Base-by-base conservation (phyloP, 108 stramenopile genomes). In the Conticribra guillardii region DNA sequence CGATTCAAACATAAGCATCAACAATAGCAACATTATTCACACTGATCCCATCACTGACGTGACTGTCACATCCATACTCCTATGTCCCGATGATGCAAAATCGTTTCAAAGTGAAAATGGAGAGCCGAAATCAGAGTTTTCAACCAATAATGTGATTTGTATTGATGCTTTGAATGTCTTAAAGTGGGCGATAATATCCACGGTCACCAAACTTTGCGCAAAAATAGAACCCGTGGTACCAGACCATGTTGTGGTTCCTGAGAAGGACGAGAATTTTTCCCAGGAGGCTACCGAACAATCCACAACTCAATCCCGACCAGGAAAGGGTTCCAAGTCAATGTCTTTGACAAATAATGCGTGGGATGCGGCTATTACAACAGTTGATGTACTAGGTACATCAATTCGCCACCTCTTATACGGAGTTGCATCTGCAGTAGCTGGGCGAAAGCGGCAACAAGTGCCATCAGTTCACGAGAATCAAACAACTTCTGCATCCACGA, bases 351-450 rank as follows among this genome's bases (percentile, higher is more conserved):
- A 52, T 18, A 37, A 37, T 8, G 59, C 47, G 24, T 27, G 29
- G 46, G 31, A 26, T 44, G 44, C 31, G 15, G 50, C 52, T 34
- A 44, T 60, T 31, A 55, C 60, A 14, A 31, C 52, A 5, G 54
- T 71, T 26, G 70, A 71, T 55, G 70, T 71, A n/a, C 60, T 71
- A 26, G 70, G 70, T 17, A 71, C 60, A 15, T 71, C 70, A 2
- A 71, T 71, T 55, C 70, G 70, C 11, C 70, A 62, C 49, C 33
- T 71, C 0, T 26, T 60, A 0, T 71, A 71, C 28, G 5, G 44
- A 9, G 28, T 71, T 30, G 70, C 60, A 54, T 62, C 70, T 21
- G 34, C 60, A 7, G 28, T 60, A 31, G 24, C 48, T 14, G 22
- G n/a, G n/a, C n/a, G n/a, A n/a, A n/a, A n/a, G n/a, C n/a, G n/a